Conservation (phyloP, 257 asterid genomes). For the Haberlea rhodopensis region DNA sequence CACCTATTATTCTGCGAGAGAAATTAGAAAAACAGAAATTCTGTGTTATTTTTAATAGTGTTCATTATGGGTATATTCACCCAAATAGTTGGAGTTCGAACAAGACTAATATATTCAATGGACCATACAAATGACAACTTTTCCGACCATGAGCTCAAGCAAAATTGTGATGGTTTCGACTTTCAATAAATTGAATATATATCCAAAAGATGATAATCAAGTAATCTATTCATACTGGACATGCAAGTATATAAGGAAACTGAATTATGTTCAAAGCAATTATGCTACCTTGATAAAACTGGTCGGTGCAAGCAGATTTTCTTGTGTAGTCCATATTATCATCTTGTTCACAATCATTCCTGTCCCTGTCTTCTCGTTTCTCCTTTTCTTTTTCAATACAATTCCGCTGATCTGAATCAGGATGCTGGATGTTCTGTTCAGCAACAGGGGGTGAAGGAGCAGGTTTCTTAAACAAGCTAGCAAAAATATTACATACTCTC, state of each 20-base stretch:
- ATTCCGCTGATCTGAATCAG: too few species aligned
- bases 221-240: conserved; percentile 18
- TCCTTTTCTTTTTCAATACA: too few species aligned
- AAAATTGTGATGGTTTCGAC: not conserved
- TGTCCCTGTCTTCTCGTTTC: too few species aligned
- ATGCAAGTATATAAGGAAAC: conserved; percentile 15
- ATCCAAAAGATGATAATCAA: conserved; percentile 8
- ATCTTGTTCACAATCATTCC: too few species aligned
- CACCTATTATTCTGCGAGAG: conserved; percentile 17
- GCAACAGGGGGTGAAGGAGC: too few species aligned
- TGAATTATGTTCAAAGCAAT: conserved; percentile 24
- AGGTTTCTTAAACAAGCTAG: too few species aligned
- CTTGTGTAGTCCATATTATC: too few species aligned
- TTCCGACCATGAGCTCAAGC: conserved; percentile 5
- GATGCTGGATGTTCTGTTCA: too few species aligned
- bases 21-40: conserved; percentile 15
- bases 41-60: conserved; percentile 6
- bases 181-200: conserved; percentile 18
- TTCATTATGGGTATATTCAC: not conserved
- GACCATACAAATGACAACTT: not conserved
- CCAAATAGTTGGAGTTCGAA: conserved; percentile 1
- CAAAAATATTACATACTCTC: too few species aligned
- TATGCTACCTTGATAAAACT: conserved; percentile 56
- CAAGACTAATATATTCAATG: conserved; percentile 2
- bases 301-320: too few species aligned